Base-by-base conservation (phyloP, 75 land plant genomes). In the Chamaecyparis obtusa region DNA sequence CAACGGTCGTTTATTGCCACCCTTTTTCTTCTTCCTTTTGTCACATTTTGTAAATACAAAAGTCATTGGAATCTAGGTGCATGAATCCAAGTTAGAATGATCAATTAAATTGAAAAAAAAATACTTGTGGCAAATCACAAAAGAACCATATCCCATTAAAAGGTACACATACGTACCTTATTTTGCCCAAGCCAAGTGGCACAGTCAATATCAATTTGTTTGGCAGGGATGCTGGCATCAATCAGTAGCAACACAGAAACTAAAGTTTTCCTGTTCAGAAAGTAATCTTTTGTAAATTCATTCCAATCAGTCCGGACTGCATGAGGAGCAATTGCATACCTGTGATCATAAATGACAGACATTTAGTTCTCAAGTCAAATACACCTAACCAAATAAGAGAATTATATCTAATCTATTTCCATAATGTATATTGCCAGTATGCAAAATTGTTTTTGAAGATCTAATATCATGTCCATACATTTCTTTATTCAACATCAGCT, bases 41-140 rank as follows among this genome's bases (percentile, higher is more conserved):
- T 98, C 98, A 77, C 99, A 96, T 80, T 96, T 96, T 78, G 98
- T 98, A 88, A 96, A 96, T 9, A 96, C 91, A 19, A 98, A 54
- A 15, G 98, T 96, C 94, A 96, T 91, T 43, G 99, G 99, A 85
- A 98, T 96, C 99, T 98, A 90, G 69, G 86, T 55, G 64, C 60
- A 83, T 16, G 46, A 9, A 79, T 39, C 7, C 37, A 44, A 69
- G 82, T 48, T n/a, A 33, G 39, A 81, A 36, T 16, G 19, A 54
- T 30, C 37, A 76, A 79, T 33, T 54, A 51, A 48, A 37, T 46
- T 76, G 24, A 35, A 64, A 86, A 60, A 79, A 82, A 88, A 37
- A 76, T 21, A 51, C 11, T 71, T 37, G n/a, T 67, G 19, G 46
- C n/a, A 69, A 36, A 36, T 86, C 15, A 19, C 24, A 84, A 9